phyloP scores from a whole-genome alignment of 2,329 filamentous ascomycete species.

The Coleophoma eucalyptorum region DNA sequence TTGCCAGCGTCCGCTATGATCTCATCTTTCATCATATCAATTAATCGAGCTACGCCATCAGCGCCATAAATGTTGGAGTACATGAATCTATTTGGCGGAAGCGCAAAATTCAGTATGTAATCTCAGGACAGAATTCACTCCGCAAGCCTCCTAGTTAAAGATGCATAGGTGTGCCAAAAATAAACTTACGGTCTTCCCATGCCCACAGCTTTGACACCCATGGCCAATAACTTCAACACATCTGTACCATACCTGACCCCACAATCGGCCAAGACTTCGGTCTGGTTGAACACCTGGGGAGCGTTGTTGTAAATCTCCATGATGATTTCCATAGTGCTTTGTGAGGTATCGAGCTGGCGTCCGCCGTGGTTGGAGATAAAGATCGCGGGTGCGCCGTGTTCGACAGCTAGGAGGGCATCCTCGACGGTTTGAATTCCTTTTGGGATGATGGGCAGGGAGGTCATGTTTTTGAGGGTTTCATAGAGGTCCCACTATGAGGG shows the following conservation, averaged over 20 bases:
- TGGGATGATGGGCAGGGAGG: constrained; percentile 34
- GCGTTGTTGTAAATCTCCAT: constrained; percentile 45
- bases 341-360: constrained; percentile 50
- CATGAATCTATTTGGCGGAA: background rate
- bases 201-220: constrained; percentile 58
- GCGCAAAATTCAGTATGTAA: too few species aligned
- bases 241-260: constrained; percentile 53
- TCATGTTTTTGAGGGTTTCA: constrained; percentile 28
- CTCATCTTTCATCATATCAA: constrained; percentile 2
- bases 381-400: constrained; percentile 35
- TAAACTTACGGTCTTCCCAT: constrained; percentile 39
- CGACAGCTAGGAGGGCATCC: constrained; percentile 34
- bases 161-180: background rate
- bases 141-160: too few species aligned
- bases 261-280: constrained; percentile 55
- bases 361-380: constrained; percentile 37
- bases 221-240: constrained; percentile 54
- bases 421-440: constrained; percentile 22
- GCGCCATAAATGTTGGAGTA: constrained; percentile 1
- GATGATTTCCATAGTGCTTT: constrained; percentile 47
- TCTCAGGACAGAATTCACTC: too few species aligned
- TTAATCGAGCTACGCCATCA: background rate
- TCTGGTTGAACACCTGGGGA: constrained; percentile 5
- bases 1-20: background rate
- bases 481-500: constrained; percentile 29